A percentile compares a stretch with the other conserved stretches of the same genome.
Conservation (phyloP, 2,329 filamentous ascomycete species). For the Cladobotryum protrusum region DNA sequence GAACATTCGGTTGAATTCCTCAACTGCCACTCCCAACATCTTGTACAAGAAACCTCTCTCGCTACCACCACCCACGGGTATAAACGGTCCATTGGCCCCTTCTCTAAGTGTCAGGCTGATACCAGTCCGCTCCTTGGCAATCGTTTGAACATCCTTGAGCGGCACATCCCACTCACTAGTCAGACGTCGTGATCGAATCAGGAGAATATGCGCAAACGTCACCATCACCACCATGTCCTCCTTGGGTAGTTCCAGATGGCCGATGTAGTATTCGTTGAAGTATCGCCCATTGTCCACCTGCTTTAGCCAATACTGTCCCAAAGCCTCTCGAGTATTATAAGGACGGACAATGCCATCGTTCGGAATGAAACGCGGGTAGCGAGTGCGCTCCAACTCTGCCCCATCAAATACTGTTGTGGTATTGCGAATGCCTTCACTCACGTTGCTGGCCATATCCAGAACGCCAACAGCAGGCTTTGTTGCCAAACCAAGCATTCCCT, state of each 20-base stretch:
- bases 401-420: constrained; percentile 98
- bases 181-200: constrained; percentile 80
- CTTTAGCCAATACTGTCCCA: constrained; percentile 98
- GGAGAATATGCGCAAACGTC: constrained; percentile 79
- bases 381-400: constrained; percentile 87
- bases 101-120: constrained; percentile 84
- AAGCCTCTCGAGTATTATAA: constrained; percentile 88
- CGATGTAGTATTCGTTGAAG: constrained; percentile 97
- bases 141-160: constrained; percentile 92
- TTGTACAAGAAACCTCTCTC: constrained; percentile 56
- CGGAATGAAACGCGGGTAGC: constrained; percentile 87
- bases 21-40: constrained; percentile 60
- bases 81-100: constrained; percentile 87
- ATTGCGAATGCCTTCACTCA: constrained; percentile 95
- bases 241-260: constrained; percentile 83
- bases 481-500: constrained; percentile 86
- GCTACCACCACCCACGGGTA: constrained; percentile 87
- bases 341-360: constrained; percentile 89
- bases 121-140: constrained; percentile 92
- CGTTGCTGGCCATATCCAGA: constrained; percentile 92
- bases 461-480: constrained; percentile 97
- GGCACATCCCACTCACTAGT: constrained; percentile 94
- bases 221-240: constrained; percentile 89
- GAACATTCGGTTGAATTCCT: constrained; percentile 61
- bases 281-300: constrained; percentile 95